These are phyloP conservation scores for Penicillium glabrum DNA, from an alignment of 2,329 filamentous ascomycete genomes.

Conservation along the genomic window DNA sequence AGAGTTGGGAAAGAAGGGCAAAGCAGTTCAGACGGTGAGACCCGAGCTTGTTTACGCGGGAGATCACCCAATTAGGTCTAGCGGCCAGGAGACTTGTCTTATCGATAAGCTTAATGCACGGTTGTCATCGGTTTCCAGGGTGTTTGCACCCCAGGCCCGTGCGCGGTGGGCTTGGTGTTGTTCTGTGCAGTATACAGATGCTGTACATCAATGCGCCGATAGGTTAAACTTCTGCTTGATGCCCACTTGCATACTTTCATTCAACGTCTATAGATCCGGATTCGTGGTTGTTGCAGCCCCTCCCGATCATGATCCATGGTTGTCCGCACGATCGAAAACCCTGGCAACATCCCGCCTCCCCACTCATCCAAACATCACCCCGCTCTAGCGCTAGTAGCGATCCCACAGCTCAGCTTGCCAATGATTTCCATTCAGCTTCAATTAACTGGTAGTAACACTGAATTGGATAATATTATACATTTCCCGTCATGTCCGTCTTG, in stretches of 20 bases:
- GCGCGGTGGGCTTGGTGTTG: neutral
- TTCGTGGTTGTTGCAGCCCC: neutral
- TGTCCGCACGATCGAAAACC: neutral
- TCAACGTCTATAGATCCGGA: neutral
- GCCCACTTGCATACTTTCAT: neutral
- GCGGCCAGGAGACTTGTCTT: conserved; percentile 25
- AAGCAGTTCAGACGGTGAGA: conserved; percentile 32
- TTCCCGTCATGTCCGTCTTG: too few relatives aligned
- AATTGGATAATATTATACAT: neutral
- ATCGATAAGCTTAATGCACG: conserved; percentile 45
- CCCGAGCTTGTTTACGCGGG: conserved; percentile 40
- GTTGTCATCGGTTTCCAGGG: conserved; percentile 14
- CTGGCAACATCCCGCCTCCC: conserved; percentile 6
- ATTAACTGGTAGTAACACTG: neutral
- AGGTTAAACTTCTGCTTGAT: too few relatives aligned
- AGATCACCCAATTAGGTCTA: conserved; percentile 36
- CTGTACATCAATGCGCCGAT: too few relatives aligned
- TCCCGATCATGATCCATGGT: conserved; percentile 2
- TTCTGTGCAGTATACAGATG: too few relatives aligned
- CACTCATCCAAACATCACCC: neutral
- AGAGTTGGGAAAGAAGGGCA: conserved; percentile 2
- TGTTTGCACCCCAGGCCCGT: neutral
- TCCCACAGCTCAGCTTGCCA: neutral
- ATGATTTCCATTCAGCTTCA: neutral
- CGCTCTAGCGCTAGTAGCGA: neutral